phyloP scores from a whole-genome alignment of 495 filamentous ascomycete species.

The Talaromyces wortmannii region DNA sequence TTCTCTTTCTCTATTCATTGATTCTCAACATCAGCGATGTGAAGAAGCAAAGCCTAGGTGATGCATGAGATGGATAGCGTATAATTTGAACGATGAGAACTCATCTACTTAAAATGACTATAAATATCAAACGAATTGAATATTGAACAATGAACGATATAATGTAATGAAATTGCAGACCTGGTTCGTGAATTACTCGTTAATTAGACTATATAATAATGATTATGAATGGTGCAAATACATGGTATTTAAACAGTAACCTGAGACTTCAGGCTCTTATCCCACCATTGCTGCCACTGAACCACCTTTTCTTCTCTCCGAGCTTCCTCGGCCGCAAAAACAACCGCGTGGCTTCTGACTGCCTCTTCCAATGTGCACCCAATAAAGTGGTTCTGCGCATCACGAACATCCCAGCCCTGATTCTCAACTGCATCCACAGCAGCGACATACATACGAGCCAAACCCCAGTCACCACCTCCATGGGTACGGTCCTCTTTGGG shows the following conservation, averaged over 20 bases:
- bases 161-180: background rate
- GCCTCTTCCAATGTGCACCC: slow-evolving; percentile 80
- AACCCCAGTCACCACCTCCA: slow-evolving; percentile 80
- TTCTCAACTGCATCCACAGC: slow-evolving; percentile 79
- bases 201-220: no score
- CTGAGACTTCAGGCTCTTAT: slow-evolving; percentile 24
- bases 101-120: background rate
- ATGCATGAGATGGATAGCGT: slow-evolving; percentile 6
- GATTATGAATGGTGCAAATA: background rate
- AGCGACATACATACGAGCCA: slow-evolving; percentile 70
- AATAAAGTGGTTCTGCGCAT: slow-evolving; percentile 69
- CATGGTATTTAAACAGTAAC: slow-evolving; percentile 4
- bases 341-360: slow-evolving; percentile 83
- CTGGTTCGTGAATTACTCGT: background rate
- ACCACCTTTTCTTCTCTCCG: slow-evolving; percentile 61
- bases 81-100: background rate
- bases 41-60: background rate
- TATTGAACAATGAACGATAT: background rate
- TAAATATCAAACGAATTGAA: background rate
- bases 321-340: slow-evolving; percentile 91
- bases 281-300: slow-evolving; percentile 77
- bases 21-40: slow-evolving; percentile 1
- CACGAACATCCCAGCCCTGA: slow-evolving; percentile 53
- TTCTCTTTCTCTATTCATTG: background rate
- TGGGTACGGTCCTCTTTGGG: slow-evolving; percentile 42